phyloP scores from a whole-genome alignment of 345 rosid genomes.

The Corchorus olitorius region DNA sequence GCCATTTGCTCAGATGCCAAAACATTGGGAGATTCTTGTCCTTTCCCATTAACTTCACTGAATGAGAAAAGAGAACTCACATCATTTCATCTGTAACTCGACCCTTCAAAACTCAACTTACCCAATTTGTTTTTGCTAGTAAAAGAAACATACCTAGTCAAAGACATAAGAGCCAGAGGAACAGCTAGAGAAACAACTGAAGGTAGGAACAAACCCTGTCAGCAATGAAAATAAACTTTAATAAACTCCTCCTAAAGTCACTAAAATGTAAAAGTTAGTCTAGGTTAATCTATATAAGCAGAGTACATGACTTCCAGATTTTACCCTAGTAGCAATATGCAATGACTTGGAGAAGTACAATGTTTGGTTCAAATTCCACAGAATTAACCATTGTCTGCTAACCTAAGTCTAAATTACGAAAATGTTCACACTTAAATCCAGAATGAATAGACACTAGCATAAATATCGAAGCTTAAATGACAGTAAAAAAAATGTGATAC shows the following conservation, averaged over 20 bases:
- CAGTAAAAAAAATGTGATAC: background rate
- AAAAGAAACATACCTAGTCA: constrained; percentile 70
- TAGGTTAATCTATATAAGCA: background rate
- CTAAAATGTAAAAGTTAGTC: background rate
- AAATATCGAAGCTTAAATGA: background rate
- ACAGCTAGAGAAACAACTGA: constrained; percentile 80
- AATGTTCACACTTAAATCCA: background rate
- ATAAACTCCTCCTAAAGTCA: background rate
- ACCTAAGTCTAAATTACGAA: background rate
- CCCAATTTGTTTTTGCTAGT: constrained; percentile 11
- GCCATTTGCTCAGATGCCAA: constrained; percentile 91
- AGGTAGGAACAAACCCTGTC: constrained; percentile 71
- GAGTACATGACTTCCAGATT: background rate
- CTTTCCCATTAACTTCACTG: constrained; percentile 92
- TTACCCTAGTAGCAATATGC: background rate
- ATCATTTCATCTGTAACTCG: constrained; percentile 33
- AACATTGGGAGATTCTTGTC: constrained; percentile 56
- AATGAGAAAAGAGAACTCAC: constrained; percentile 22
- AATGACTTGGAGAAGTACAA: background rate
- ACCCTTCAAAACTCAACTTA: constrained; percentile 11
- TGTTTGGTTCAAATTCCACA: background rate
- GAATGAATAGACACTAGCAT: background rate
- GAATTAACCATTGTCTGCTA: background rate
- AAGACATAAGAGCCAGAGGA: constrained; percentile 83
- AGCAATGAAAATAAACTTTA: constrained; percentile 23